Percentiles rank a stretch among this genome's conserved stretches.
Evolutionary conservation across 164 flowering plant species (phyloP).

Genomic region (Chimonanthus salicifolius): DNA sequence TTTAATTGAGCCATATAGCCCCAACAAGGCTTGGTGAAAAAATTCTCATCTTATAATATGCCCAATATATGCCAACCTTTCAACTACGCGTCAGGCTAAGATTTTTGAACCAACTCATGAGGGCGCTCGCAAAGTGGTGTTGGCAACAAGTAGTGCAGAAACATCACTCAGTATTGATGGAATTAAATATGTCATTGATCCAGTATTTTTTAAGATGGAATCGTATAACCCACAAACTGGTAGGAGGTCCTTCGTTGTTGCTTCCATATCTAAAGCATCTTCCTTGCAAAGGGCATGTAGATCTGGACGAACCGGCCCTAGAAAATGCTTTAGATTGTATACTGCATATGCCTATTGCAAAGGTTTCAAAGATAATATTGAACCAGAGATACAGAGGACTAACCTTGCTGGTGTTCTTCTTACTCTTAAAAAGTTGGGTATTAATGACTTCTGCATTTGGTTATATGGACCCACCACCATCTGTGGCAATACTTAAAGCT

Average conservation of each 20-base stretch:
- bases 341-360: slow-evolving; percentile 63
- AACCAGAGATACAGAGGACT: slow-evolving; percentile 90
- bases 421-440: slow-evolving; percentile 85
- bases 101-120: slow-evolving; percentile 96
- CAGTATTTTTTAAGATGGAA: slow-evolving; percentile 85
- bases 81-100: slow-evolving; percentile 88
- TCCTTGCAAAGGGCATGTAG: slow-evolving; percentile 91
- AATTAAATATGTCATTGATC: slow-evolving; percentile 88
- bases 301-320: slow-evolving; percentile 95
- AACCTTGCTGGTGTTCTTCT: slow-evolving; percentile 92
- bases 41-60: slow-evolving; percentile 76
- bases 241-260: slow-evolving; percentile 75
- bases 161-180: slow-evolving; percentile 94
- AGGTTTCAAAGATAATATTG: slow-evolving; percentile 83
- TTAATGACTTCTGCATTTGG: slow-evolving; percentile 78
- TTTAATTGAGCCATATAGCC: too few species aligned
- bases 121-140: slow-evolving; percentile 89
- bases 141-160: slow-evolving; percentile 93
- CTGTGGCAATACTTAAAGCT: slow-evolving; percentile 83
- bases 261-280: slow-evolving; percentile 93
- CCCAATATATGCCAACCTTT: slow-evolving; percentile 95
- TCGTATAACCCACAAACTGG: slow-evolving; percentile 92
- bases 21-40: slow-evolving; percentile 62
- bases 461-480: slow-evolving; percentile 96
- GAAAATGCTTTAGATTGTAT: slow-evolving; percentile 82